These are phyloP conservation scores for Populus davidiana DNA, from an alignment of 345 rosid genomes.

Conservation along the genomic window DNA sequence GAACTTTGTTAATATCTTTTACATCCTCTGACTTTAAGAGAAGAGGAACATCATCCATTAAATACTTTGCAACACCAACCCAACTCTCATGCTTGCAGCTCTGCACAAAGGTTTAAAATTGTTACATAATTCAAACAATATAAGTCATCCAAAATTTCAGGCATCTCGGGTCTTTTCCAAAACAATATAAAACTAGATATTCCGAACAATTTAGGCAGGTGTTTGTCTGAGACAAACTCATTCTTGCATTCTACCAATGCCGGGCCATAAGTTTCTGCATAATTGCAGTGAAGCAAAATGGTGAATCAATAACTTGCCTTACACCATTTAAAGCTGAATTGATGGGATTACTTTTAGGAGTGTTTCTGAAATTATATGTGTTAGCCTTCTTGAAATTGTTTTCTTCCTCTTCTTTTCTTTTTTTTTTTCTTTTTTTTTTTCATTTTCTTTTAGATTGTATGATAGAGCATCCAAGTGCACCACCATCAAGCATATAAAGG, in stretches of 20 bases:
- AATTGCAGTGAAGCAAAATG: too few relatives aligned
- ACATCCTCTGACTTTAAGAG: constrained; percentile 60
- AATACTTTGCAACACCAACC: constrained; percentile 61
- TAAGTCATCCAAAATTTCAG: not conserved
- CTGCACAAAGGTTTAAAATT: constrained; percentile 32
- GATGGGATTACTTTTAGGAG: too few relatives aligned
- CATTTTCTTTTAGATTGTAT: too few relatives aligned
- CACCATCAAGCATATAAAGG: too few relatives aligned
- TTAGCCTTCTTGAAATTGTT: too few relatives aligned
- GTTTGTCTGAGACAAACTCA: not conserved
- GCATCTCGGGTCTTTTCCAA: not conserved
- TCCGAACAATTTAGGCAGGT: not conserved
- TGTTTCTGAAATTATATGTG: too few relatives aligned
- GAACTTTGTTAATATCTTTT: constrained; percentile 47
- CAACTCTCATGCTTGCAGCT: constrained; percentile 82
- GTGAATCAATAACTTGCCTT: too few relatives aligned
- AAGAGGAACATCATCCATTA: constrained; percentile 74
- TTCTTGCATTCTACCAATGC: not conserved
- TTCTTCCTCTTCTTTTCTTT: too few relatives aligned
- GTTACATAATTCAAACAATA: not conserved
- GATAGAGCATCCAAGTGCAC: too few relatives aligned
- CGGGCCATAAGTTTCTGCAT: too few relatives aligned
- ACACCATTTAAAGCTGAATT: too few relatives aligned
- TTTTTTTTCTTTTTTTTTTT: too few relatives aligned
- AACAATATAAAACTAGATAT: not conserved